A percentile compares a stretch with the other conserved stretches of the same genome.
These are phyloP conservation scores for Nicotiana paniculata DNA, from an alignment of 257 asterid genomes.

Conservation along the genomic window DNA sequence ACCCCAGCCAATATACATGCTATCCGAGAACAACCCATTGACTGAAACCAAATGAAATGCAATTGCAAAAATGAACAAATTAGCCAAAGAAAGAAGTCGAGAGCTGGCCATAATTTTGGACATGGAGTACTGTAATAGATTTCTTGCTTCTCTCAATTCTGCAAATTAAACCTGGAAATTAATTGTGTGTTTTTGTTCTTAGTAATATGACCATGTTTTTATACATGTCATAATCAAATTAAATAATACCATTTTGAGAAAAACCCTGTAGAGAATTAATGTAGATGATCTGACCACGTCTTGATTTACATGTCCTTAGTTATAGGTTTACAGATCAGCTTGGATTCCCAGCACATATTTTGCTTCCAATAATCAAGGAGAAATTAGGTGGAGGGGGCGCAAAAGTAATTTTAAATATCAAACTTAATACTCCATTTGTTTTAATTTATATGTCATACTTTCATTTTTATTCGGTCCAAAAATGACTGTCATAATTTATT, in stretches of 20 bases:
- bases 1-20: slow-evolving; percentile 2
- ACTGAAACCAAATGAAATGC: background rate
- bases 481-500: no score
- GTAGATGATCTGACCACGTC: background rate
- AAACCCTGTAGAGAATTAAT: background rate
- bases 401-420: no score
- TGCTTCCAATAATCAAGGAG: background rate
- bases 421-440: no score
- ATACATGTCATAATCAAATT: background rate
- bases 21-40: slow-evolving; percentile 9
- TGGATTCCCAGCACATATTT: background rate
- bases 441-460: no score
- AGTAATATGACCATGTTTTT: background rate
- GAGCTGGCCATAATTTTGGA: background rate
- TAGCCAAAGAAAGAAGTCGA: background rate
- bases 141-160: background rate
- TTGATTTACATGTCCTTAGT: background rate
- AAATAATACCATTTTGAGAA: background rate
- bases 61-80: slow-evolving; percentile 3
- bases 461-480: no score
- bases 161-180: background rate
- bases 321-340: background rate
- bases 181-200: background rate
- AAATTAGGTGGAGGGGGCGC: background rate
- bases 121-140: background rate